Evolutionary conservation across 306 rosid species (phyloP).

Genomic region (Begonia loranthoides): DNA sequence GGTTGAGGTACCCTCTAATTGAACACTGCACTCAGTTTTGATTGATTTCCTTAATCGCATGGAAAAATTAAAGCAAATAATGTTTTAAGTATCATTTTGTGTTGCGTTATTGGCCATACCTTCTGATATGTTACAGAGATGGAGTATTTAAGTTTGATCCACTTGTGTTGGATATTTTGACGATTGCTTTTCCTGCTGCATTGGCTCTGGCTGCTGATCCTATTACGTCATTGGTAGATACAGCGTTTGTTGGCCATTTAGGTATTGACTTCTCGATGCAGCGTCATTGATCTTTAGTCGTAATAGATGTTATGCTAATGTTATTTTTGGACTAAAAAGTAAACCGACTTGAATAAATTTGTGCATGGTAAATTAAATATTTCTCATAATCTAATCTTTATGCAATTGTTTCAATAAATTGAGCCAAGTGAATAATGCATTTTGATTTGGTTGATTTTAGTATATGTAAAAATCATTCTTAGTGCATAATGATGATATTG

Average conservation of each 20-base stretch:
- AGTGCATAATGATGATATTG: too few relatives aligned
- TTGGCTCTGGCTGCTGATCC: conserved; percentile 89
- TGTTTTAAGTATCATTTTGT: neutral
- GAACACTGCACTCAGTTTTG: neutral
- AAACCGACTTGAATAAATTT: too few relatives aligned
- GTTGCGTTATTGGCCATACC: neutral
- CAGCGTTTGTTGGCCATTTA: conserved; percentile 85
- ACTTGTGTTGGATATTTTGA: conserved; percentile 54
- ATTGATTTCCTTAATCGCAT: neutral
- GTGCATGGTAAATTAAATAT: too few relatives aligned
- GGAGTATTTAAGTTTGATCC: conserved; percentile 32
- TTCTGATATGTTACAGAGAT: conserved; percentile 18
- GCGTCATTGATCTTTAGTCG: neutral
- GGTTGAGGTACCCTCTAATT: conserved; percentile 19
- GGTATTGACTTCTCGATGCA: conserved; percentile 32
- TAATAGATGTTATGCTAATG: too few relatives aligned
- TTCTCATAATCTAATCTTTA: too few relatives aligned
- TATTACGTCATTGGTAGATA: conserved; percentile 70
- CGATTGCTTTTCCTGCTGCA: conserved; percentile 93
- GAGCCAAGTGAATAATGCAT: too few relatives aligned
- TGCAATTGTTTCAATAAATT: too few relatives aligned
- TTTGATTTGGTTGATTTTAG: too few relatives aligned
- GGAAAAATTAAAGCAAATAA: neutral
- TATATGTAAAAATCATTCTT: too few relatives aligned
- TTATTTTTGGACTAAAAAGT: too few relatives aligned